Percentiles rank a stretch among this genome's conserved stretches.
These are phyloP conservation scores for Lycium ferocissimum DNA, from an alignment of 257 asterid genomes.

Conservation along the genomic window DNA sequence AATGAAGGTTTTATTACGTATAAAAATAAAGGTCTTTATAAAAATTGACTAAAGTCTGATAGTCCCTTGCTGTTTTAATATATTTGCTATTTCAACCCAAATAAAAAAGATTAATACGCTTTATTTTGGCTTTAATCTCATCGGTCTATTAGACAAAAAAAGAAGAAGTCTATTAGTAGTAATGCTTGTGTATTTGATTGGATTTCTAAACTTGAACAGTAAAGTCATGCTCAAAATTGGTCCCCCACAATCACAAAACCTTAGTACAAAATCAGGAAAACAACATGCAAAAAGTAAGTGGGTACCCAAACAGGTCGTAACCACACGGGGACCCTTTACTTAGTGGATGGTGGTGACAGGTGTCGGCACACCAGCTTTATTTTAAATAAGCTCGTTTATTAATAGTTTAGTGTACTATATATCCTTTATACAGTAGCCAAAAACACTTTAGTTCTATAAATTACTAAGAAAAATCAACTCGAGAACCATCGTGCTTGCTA, in stretches of 20 bases:
- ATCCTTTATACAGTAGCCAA: neutral
- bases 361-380: slow-evolving; percentile 28
- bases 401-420: slow-evolving; percentile 9
- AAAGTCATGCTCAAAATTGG: slow-evolving; percentile 15
- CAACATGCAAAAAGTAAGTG: neutral
- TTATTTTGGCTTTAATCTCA: no score
- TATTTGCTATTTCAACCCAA: no score
- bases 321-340: neutral
- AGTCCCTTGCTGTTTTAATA: no score
- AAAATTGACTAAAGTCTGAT: no score
- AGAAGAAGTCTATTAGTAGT: no score
- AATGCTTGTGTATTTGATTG: neutral
- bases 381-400: slow-evolving; percentile 7
- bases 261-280: neutral
- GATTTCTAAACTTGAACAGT: neutral
- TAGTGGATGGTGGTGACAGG: slow-evolving; percentile 25
- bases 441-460: neutral
- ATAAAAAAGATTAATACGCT: no score
- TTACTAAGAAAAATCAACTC: neutral
- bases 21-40: no score
- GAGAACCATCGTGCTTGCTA: slow-evolving; percentile 1
- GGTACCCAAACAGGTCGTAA: neutral
- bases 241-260: neutral
- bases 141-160: no score
- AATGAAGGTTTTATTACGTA: no score